A percentile compares a stretch with the other conserved stretches of the same genome.
Evolutionary conservation across 2,329 filamentous ascomycete genomes (phyloP).

Genomic region (Xylariales sp.): DNA sequence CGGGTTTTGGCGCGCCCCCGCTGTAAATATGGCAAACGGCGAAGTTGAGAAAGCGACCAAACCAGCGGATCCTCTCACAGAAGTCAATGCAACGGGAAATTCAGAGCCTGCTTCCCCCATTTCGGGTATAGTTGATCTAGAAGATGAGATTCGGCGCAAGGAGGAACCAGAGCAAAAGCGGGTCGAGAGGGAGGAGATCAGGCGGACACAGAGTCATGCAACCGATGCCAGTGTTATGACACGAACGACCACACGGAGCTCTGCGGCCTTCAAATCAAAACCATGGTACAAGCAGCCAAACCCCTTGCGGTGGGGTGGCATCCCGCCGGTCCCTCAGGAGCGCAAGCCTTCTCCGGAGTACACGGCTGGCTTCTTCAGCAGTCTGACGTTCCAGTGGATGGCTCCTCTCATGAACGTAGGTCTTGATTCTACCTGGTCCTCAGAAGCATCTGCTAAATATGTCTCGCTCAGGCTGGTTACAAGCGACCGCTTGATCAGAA

Average conservation of each 20-base stretch:
- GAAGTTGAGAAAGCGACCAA: conserved; percentile 21
- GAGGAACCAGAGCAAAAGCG: conserved; percentile 23
- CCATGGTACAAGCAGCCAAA: conserved; percentile 62
- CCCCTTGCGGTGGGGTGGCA: conserved; percentile 54
- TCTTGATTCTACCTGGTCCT: conserved; percentile 16
- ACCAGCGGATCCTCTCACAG: conserved; percentile 19
- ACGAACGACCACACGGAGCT: conserved; percentile 33
- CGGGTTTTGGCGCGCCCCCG: too few relatives aligned
- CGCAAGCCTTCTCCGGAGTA: conserved; percentile 61
- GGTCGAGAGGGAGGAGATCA: conserved; percentile 28
- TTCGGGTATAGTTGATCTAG: conserved; percentile 18
- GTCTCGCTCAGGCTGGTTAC: conserved; percentile 63
- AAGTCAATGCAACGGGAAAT: conserved; percentile 16
- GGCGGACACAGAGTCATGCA: conserved; percentile 45
- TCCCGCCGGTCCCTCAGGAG: conserved; percentile 51
- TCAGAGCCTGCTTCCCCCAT: conserved; percentile 15
- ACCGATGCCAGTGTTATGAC: conserved; percentile 48
- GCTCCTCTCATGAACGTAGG: conserved; percentile 74
- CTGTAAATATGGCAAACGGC: conserved; percentile 26
- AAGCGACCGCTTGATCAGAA: conserved; percentile 75
- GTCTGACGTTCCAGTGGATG: conserved; percentile 86
- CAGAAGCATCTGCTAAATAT: conserved; percentile 1
- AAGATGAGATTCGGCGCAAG: conserved; percentile 22
- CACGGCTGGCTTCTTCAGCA: conserved; percentile 67
- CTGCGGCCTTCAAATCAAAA: conserved; percentile 31